Evolutionary conservation across 2,329 filamentous ascomycete genomes (phyloP), one percentile per base, ranked within the genome.

Genomic region (Byssothecium circinans): DNA sequence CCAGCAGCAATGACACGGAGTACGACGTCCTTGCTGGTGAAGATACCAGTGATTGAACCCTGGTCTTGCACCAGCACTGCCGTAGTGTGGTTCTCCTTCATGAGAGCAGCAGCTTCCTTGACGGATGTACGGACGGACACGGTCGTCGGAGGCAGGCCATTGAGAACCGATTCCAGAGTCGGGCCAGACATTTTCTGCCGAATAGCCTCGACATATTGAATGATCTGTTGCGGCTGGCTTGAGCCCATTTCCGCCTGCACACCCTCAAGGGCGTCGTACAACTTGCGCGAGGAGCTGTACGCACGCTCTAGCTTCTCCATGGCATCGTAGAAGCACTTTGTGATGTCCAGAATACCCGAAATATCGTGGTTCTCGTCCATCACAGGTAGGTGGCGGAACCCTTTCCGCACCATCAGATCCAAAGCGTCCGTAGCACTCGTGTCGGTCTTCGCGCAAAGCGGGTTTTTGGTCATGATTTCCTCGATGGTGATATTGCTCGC

Each of bases 311-410:
- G 78, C 79, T 99, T 99, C 79, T 99, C 94, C 94, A 99, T 99
- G 35, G 94, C 94, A 75, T 99, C 94, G 75, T 99, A 99, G 74
- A 99, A 99, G 75, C 94, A 99, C 75, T 97, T 99, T 47, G 94
- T 99, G 63, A 99, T 99, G 73, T 99, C 94, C 45, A 99, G 78
- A 58, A 99, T 91, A 78, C 94, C 94, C 7, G 91, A 95, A 54
- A 99, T 99, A 68, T 99, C 92, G 74, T 99, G 94, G 73, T 99
- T 97, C 78, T 99, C 94, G 74, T 99, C 94, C 94, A 99, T 99
- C 57, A 99, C 94, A 2, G 94, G 94, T 67, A 99, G 74, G 77
- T 99, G 94, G 61, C 94, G 85, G 79, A 99, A 99, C 15, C 94
- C 94, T 76, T 97, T 97, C 61, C 92, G 83, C 47, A 99, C 94